Evolutionary conservation across 2,329 filamentous ascomycete genomes (phyloP).

Genomic region (Cucurbitaria berberidis): DNA sequence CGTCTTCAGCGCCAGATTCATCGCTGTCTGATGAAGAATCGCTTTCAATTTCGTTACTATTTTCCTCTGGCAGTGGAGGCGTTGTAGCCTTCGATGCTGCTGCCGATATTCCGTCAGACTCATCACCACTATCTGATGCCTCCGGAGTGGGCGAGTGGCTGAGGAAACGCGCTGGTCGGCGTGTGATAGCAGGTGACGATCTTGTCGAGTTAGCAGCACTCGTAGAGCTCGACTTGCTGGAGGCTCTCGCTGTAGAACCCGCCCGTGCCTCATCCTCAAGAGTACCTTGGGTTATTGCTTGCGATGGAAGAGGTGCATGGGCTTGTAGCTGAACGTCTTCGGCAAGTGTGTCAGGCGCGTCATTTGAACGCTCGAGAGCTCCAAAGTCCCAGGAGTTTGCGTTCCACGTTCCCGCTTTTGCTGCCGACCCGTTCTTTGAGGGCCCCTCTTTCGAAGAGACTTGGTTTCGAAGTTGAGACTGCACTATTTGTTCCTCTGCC

Average conservation of each 20-base stretch:
- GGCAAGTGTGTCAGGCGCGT: background rate
- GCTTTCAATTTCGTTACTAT: constrained; percentile 9
- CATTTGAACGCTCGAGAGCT: background rate
- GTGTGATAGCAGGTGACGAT: constrained; percentile 28
- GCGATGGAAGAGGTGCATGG: background rate
- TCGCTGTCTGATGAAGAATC: constrained; percentile 19
- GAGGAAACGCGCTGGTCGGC: constrained; percentile 28
- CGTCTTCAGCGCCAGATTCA: constrained; percentile 7
- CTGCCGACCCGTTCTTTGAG: background rate
- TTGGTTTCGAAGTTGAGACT: background rate
- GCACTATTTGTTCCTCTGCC: background rate
- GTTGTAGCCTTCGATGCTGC: constrained; percentile 6
- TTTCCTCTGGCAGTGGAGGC: background rate
- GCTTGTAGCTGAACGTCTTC: background rate
- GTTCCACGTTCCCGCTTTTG: constrained; percentile 7
- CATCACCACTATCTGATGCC: constrained; percentile 22
- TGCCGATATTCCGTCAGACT: constrained; percentile 11
- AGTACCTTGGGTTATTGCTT: background rate
- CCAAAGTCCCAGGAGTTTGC: constrained; percentile 12
- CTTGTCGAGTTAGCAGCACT: constrained; percentile 21
- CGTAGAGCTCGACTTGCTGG: constrained; percentile 15
- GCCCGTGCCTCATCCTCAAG: constrained; percentile 8
- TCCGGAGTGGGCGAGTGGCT: constrained; percentile 33
- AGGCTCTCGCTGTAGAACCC: background rate
- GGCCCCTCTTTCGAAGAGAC: background rate